Base-by-base conservation (phyloP, 306 rosid genomes). In the Cyamopsis tetragonoloba region DNA sequence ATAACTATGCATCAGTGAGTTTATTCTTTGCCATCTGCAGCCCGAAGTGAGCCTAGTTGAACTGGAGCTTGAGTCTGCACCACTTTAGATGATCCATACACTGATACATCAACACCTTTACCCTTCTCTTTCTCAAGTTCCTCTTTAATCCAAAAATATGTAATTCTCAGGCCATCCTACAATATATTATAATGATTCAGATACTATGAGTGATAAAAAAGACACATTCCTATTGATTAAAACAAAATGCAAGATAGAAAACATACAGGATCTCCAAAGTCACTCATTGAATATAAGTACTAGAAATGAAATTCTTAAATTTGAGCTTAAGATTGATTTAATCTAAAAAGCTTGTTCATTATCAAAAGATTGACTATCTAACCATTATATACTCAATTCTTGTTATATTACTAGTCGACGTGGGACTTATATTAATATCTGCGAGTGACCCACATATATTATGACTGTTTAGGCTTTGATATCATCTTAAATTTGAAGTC, bases 61-160 rank as follows among this genome's bases (percentile, higher is more conserved):
- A 93, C 97, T 0, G 99, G 99, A 35, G 97, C 99, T 78, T 90
- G 97, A 66, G 99, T 93, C 62, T 87, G 86, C 10, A 93, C 99
- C 51, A 93, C 99, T 82, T 93, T 90, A 22, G 99, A 93, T 41
- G 99, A 84, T 63, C 99, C 97, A 26, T 93, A 88, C 35, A 41
- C 47, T 1, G 99, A 26, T 15, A 86, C 17, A 74, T 93, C 99
- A 57, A 82, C 27, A 35, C 99, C 99, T 61, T 60, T 55, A 9
- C 81, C 68, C 81, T 88, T 90, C 87, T 93, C 99, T 78, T 93
- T 93, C 88, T 93, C 96, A 71, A 93, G 89, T 83, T 93, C 95
- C 68, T 93, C 96, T 77, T 89, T 89, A 66, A 93, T 88, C 98
- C 98, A 93, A 62, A 88, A 88, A 91, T 93, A 93, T 14, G 98